A percentile compares a stretch with the other conserved stretches of the same genome.
phyloP scores from a whole-genome alignment of 257 asterid species.

The Solanum sparsipilum region DNA sequence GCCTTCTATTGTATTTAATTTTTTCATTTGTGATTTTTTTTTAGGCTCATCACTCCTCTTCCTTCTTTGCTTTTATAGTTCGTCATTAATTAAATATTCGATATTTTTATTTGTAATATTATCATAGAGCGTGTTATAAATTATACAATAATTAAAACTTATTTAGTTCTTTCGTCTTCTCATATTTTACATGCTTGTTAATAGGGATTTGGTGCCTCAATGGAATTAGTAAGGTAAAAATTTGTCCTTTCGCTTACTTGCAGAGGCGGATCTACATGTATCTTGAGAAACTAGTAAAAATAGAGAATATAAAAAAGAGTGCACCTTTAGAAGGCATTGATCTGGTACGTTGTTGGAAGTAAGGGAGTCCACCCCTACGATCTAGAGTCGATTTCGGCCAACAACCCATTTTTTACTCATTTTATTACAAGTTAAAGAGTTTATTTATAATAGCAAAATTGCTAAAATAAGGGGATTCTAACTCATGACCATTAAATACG shows the following conservation, averaged over 20 bases:
- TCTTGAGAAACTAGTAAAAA: too few species aligned
- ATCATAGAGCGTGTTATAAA: neutral
- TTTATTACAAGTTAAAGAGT: too few species aligned
- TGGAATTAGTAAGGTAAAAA: neutral
- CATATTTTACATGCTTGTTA: neutral
- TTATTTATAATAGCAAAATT: too few species aligned
- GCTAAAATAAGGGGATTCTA: too few species aligned
- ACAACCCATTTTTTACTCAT: too few species aligned
- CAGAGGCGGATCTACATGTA: too few species aligned
- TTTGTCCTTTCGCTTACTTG: neutral
- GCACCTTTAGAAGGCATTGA: too few species aligned
- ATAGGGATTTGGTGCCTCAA: neutral
- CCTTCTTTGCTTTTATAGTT: neutral
- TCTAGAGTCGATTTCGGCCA: too few species aligned
- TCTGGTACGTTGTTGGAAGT: too few species aligned
- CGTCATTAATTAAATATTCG: neutral
- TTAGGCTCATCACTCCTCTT: neutral
- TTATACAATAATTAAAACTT: neutral
- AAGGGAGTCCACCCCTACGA: too few species aligned
- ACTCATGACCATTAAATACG: too few species aligned
- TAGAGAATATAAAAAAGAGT: too few species aligned
- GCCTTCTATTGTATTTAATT: neutral
- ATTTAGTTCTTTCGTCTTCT: neutral
- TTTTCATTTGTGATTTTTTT: neutral
- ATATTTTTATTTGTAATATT: neutral